phyloP scores from a whole-genome alignment of 768 basidiomycete species.

The Pulveroboletus sp. region DNA sequence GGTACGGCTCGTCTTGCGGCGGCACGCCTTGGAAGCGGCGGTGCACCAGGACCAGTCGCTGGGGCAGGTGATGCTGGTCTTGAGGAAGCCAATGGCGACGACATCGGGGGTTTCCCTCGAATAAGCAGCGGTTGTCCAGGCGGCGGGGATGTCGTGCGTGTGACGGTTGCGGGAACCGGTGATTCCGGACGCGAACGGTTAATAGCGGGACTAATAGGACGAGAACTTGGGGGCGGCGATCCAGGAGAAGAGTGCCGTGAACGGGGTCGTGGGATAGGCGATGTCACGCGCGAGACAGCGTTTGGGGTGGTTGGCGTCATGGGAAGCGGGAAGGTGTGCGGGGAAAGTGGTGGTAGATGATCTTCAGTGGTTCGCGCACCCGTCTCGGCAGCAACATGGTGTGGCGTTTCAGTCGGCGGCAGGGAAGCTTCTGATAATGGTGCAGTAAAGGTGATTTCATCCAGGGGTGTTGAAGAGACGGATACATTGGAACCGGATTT shows the following conservation, averaged over 20 bases:
- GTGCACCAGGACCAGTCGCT: slow-evolving; percentile 27
- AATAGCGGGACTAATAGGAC: slow-evolving; percentile 24
- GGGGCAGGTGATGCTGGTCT: slow-evolving; percentile 36
- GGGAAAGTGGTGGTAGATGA: slow-evolving; percentile 16
- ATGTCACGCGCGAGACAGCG: slow-evolving; percentile 24
- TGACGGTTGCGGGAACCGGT: slow-evolving; percentile 12
- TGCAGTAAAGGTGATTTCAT: slow-evolving; percentile 20
- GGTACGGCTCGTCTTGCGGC: slow-evolving; percentile 44
- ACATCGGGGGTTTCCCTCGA: slow-evolving; percentile 13
- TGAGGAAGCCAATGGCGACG: slow-evolving; percentile 34
- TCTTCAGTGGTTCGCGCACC: neutral
- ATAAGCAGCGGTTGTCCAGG: slow-evolving; percentile 10
- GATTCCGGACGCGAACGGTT: slow-evolving; percentile 26
- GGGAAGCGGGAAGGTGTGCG: slow-evolving; percentile 22
- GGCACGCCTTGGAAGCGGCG: slow-evolving; percentile 65
- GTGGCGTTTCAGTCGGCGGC: neutral
- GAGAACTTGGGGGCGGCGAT: slow-evolving; percentile 31
- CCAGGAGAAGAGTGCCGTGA: slow-evolving; percentile 25
- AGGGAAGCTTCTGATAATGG: slow-evolving; percentile 8
- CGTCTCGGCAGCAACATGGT: slow-evolving; percentile 10
- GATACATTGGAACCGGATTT: slow-evolving; percentile 8
- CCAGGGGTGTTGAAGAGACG: slow-evolving; percentile 17
- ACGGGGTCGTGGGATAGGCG: slow-evolving; percentile 33
- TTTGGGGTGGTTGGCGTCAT: slow-evolving; percentile 19
- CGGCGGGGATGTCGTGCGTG: slow-evolving; percentile 9